Base-by-base conservation (phyloP, 2,329 filamentous ascomycete species). In the Pseudonectria buxi region DNA sequence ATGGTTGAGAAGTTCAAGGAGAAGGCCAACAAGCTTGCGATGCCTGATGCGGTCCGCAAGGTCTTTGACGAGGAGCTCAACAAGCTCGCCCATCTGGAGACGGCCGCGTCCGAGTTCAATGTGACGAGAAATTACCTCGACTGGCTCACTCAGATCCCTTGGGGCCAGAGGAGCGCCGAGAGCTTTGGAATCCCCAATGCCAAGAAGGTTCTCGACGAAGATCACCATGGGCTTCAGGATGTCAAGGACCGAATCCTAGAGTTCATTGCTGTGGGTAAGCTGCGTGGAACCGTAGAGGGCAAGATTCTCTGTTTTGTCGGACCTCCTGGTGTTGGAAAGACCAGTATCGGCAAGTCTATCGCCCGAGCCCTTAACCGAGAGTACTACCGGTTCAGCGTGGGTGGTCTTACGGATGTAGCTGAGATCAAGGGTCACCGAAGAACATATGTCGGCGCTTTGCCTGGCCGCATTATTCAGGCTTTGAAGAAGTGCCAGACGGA, bases 401-500 rank as follows among this genome's bases (percentile, higher is more conserved):
- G 92, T 57, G 92, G 92, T 50, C 73, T 98, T 47, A 94, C 90
- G 4, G 92, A 98, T 63, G 94, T 98, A 45, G 92, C 92, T 13
- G 92, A 98, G 61, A 96, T 98, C 71, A 98, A 98, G 69, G 92
- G 92, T 33, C 92, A 98, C 60, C 77, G 92, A 53, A 78, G 92
- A 51, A 98, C 92, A 3, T 98, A 98, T 51, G 92, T 98, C 35
- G 92, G 94, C 44, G 92, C 92, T 16, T 69, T 98, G 25, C 92
- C 92, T 4, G 94, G 92, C 33, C 85, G 94, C 40, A 95, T 98
- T 57, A 96, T 98, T 43, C 94, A 98, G 63, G 92, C 92, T 1
- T 68, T 98, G 54, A 98, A 98, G 73, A 98, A 98, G 64, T 96
- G 90, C 58, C 89, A 96, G 66, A 98, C 92, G 0, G 94, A 98